Percentiles rank a stretch among this genome's conserved stretches.
These are phyloP conservation scores for Hydnomerulius pinastri DNA, from an alignment of 768 basidiomycete genomes.

Conservation along the genomic window DNA sequence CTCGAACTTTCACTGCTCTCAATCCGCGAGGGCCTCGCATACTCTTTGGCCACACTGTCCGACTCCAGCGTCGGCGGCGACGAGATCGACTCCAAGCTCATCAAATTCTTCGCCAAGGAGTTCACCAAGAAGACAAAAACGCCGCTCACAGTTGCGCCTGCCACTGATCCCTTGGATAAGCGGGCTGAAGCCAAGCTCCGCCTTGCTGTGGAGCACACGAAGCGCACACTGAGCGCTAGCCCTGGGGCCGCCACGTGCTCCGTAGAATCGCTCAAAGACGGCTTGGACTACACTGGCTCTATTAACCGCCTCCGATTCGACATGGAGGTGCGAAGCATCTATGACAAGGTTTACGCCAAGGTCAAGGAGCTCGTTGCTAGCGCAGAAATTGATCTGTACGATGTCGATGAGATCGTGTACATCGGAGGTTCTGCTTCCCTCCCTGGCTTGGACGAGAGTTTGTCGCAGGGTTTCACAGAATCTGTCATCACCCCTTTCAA, in stretches of 20 bases:
- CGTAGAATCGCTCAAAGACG: slow-evolving; percentile 93
- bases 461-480: slow-evolving; percentile 57
- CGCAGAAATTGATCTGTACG: slow-evolving; percentile 58
- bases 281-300: slow-evolving; percentile 81
- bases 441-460: slow-evolving; percentile 70
- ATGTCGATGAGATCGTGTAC: slow-evolving; percentile 80
- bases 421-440: slow-evolving; percentile 75
- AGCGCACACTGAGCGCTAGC: slow-evolving; percentile 87
- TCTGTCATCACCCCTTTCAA: slow-evolving; percentile 66
- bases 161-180: slow-evolving; percentile 59
- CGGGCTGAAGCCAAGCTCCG: slow-evolving; percentile 93
- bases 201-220: slow-evolving; percentile 92
- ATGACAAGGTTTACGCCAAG: slow-evolving; percentile 53
- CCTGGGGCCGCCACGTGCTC: slow-evolving; percentile 87
- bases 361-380: slow-evolving; percentile 53
- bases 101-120: slow-evolving; percentile 92
- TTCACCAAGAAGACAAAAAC: slow-evolving; percentile 96
- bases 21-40: slow-evolving; percentile 72
- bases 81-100: slow-evolving; percentile 76
- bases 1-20: slow-evolving; percentile 70
- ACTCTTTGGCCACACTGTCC: slow-evolving; percentile 58
- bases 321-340: slow-evolving; percentile 61
- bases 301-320: slow-evolving; percentile 61
- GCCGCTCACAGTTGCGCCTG: slow-evolving; percentile 62
- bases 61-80: slow-evolving; percentile 57